These are phyloP conservation scores for Fusarium anthophilum DNA, from an alignment of 2,329 filamentous ascomycete genomes.

Conservation along the genomic window DNA sequence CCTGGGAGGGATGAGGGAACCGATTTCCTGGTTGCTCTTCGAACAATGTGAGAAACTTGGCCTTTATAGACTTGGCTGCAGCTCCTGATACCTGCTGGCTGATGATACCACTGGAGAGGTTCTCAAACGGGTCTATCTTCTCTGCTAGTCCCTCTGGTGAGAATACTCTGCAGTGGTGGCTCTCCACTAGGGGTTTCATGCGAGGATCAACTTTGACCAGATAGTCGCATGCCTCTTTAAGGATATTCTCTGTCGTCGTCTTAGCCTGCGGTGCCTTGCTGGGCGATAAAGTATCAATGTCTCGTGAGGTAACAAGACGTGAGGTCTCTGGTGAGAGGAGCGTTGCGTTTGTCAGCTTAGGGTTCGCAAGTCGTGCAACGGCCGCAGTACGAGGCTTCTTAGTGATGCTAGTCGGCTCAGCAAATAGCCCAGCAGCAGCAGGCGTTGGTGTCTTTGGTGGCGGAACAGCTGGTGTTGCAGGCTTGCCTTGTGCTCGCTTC, in stretches of 20 bases:
- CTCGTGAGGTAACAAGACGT: conserved; percentile 64
- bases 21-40: conserved; percentile 46
- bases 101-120: conserved; percentile 86
- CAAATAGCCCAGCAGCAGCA: conserved; percentile 54
- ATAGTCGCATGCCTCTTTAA: conserved; percentile 79
- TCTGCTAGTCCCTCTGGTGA: conserved; percentile 84
- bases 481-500: conserved; percentile 41
- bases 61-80: conserved; percentile 88
- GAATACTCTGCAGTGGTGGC: conserved; percentile 81
- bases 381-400: conserved; percentile 53
- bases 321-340: conserved; percentile 78
- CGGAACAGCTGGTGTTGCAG: conserved; percentile 33
- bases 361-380: conserved; percentile 67
- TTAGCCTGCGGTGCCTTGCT: conserved; percentile 49
- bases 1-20: conserved; percentile 82
- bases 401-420: conserved; percentile 42
- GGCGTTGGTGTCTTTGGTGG: conserved; percentile 60
- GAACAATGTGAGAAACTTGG: conserved; percentile 83
- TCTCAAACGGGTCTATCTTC: conserved; percentile 86
- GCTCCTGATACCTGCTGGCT: conserved; percentile 96
- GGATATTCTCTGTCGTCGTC: conserved; percentile 74
- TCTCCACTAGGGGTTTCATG: conserved; percentile 76
- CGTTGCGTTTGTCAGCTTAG: conserved; percentile 73
- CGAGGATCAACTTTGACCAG: conserved; percentile 77
- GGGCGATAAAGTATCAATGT: conserved; percentile 57